These are phyloP conservation scores for Miscanthus sacchariflorus DNA, from an alignment of 202 grass and related monocot genomes.

Conservation along the genomic window DNA sequence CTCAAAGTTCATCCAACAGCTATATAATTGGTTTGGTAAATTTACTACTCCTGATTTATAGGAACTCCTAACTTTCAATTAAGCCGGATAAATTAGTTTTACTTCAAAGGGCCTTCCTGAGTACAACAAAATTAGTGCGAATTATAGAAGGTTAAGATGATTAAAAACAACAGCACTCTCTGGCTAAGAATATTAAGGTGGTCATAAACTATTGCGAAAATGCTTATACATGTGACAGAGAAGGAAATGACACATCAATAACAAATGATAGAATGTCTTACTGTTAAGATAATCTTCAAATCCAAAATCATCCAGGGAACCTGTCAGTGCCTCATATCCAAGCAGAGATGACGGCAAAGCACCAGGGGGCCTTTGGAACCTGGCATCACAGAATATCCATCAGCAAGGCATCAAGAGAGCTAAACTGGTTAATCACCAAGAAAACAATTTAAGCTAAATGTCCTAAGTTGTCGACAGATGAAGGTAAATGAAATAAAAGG, in stretches of 20 bases:
- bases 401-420: not conserved
- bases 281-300: constrained; percentile 97
- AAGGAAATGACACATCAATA: not conserved
- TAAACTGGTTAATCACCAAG: not conserved
- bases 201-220: not conserved
- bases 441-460: not conserved
- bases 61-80: not conserved
- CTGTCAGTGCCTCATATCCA: constrained; percentile 90
- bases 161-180: not conserved
- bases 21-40: not conserved
- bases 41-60: not conserved
- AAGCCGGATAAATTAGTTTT: not conserved
- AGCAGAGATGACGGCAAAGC: constrained; percentile 87
- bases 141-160: not conserved
- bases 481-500: not conserved
- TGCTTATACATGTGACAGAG: not conserved
- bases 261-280: constrained; percentile 46
- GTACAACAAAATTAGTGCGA: constrained; percentile 1
- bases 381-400: constrained; percentile 40
- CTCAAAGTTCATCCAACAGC: not conserved
- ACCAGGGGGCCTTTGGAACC: constrained; percentile 93
- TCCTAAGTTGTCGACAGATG: not conserved
- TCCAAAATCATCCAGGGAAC: constrained; percentile 93
- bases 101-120: not conserved
- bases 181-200: not conserved